Evolutionary conservation across 192 early-diverging fungal genomes (phyloP).

Genomic region (Diversispora epigaea): DNA sequence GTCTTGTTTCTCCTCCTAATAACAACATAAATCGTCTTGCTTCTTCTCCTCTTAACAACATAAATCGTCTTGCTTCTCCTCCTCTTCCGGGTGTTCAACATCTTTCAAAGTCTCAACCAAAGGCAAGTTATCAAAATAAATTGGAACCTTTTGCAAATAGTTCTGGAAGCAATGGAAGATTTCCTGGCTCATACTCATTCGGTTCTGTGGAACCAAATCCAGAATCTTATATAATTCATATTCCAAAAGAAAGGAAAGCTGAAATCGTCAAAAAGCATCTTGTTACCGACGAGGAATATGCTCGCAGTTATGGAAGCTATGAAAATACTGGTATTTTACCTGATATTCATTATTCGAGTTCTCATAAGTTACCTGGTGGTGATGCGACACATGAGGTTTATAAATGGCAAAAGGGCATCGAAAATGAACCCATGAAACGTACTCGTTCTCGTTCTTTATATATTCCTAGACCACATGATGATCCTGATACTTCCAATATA

Average conservation of each 20-base stretch:
- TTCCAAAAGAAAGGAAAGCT: conserved; percentile 57
- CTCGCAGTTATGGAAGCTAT: conserved; percentile 40
- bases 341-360: conserved; percentile 38
- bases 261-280: conserved; percentile 71
- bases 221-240: conserved; percentile 35
- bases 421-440: conserved; percentile 44
- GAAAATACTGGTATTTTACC: conserved; percentile 25
- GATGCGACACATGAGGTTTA: conserved; percentile 88
- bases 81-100: neutral
- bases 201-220: conserved; percentile 2
- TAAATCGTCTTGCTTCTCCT: neutral
- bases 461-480: conserved; percentile 53
- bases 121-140: neutral
- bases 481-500: conserved; percentile 61
- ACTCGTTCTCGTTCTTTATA: conserved; percentile 59
- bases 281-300: conserved; percentile 56
- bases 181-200: neutral
- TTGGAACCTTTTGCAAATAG: neutral
- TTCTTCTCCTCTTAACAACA: neutral
- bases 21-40: no score
- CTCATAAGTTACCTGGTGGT: conserved; percentile 65
- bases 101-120: neutral
- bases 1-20: neutral
- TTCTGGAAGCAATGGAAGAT: neutral
- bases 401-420: conserved; percentile 77